These are phyloP conservation scores for Trypanosoma scelopori DNA, from an alignment of 208 protist genomes.

Conservation along the genomic window DNA sequence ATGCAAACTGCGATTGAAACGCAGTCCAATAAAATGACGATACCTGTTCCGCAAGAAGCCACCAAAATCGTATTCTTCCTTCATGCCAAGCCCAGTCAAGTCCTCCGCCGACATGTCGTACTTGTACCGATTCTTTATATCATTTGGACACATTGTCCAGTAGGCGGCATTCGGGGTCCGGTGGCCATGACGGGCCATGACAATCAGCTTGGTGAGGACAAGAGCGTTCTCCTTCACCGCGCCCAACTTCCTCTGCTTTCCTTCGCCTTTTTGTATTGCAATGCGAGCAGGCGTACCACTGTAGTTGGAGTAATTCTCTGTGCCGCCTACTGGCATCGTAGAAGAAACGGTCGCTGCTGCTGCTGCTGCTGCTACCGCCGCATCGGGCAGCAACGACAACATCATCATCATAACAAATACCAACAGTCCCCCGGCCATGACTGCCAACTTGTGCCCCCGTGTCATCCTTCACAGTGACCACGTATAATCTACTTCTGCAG, in stretches of 20 bases:
- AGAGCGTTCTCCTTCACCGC: conserved; percentile 41
- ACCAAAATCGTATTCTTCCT: conserved; percentile 80
- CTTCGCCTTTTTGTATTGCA: conserved; percentile 1
- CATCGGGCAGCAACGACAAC: no score
- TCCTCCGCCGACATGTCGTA: conserved; percentile 76
- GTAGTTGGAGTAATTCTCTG: no score
- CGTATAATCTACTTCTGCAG: no score
- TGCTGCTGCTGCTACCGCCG: no score
- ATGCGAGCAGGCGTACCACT: no score
- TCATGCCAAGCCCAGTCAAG: conserved; percentile 69
- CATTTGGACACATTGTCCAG: conserved; percentile 74
- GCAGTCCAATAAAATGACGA: conserved; percentile 54
- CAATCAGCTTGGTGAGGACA: conserved; percentile 71
- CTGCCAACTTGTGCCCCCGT: no score
- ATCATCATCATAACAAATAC: no score
- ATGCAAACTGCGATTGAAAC: conserved; percentile 76
- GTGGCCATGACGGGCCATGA: conserved; percentile 81
- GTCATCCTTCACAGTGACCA: no score
- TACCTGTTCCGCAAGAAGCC: conserved; percentile 61
- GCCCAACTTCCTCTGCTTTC: no score
- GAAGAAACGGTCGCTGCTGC: no score
- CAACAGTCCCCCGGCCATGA: no score
- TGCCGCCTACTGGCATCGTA: no score
- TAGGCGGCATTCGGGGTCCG: conserved; percentile 76
- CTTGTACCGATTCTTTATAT: conserved; percentile 39